Evolutionary conservation across 108 stramenopile species (phyloP), one percentile per base, ranked within the genome.

Genomic region (Skeletonema potamos): DNA sequence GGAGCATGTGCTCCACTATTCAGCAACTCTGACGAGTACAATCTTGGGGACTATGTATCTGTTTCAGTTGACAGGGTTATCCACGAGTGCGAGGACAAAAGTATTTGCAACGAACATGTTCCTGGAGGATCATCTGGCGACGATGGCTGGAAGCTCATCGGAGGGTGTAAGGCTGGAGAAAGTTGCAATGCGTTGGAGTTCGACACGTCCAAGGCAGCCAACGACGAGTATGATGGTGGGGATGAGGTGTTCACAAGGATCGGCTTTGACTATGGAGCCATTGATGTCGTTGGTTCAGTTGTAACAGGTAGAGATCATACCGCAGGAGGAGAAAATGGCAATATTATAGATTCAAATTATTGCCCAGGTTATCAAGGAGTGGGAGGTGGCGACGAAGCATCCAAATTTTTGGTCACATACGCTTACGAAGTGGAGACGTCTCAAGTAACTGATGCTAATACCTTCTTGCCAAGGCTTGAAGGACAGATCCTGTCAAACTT

Each of bases 401-500:
- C 3, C 48, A 60, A 41, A 17, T 58, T 54, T 44, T 26, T 54
- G 10, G 68, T 77, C 22, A 41, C 51, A 13, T 77, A 70, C 26
- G 48, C 55, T 26, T 77, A 77, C 63, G 76, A 77, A 44, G 76
- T 77, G 13, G 76, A 77, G 36, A 77, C 76, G 7, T 32, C 28
- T 13, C 60, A 70, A 18, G 68, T 70, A 8, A 54, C 68, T 41
- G 57, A 48, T 12, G 43, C 68, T 4, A 27, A 63, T 58, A 20
- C 56, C 22, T 65, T 70, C 33, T 46, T 77, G 4, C 64, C 76
- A 10, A 20, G 28, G 11, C 30, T 77, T 15, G 76, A 77, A 39
- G 68, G 69, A 27, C 12, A 64, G 22, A 46, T 77, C 39, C 46
- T 76, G 56, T 39, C 58, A 29, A 36, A 64, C 15, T 39, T 77